Conservation (phyloP, 2,329 filamentous ascomycete genomes). For the Monosporascus sp. region DNA sequence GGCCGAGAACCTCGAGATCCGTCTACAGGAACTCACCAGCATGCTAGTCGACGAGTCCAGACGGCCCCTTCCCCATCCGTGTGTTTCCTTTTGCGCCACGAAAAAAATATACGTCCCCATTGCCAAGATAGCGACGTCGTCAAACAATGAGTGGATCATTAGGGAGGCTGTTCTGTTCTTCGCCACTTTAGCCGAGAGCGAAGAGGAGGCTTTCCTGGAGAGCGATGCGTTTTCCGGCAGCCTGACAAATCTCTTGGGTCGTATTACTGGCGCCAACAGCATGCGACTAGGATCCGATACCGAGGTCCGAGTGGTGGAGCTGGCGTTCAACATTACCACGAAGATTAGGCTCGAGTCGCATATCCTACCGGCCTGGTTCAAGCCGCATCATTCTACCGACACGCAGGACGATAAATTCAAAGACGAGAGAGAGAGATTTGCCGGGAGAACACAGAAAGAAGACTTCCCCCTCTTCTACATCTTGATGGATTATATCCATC, state of each 20-base stretch:
- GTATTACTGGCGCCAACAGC: conserved; percentile 69
- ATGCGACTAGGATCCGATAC: conserved; percentile 73
- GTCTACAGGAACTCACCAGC: conserved; percentile 59
- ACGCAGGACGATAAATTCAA: conserved; percentile 35
- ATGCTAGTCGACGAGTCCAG: conserved; percentile 87
- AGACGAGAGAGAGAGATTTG: conserved; percentile 63
- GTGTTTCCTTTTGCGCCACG: conserved; percentile 78
- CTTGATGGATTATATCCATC: conserved; percentile 92
- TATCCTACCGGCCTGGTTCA: conserved; percentile 90
- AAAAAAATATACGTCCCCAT: conserved; percentile 88
- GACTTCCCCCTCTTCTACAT: conserved; percentile 97
- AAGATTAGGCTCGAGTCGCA: conserved; percentile 88
- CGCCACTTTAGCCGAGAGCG: conserved; percentile 88
- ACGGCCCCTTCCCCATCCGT: conserved; percentile 83
- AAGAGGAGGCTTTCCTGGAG: conserved; percentile 91
- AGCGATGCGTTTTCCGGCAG: conserved; percentile 81
- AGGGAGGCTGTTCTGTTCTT: conserved; percentile 82
- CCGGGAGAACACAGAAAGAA: conserved; percentile 78
- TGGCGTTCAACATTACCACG: conserved; percentile 92
- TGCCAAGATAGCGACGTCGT: conserved; percentile 80
- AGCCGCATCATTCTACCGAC: conserved; percentile 40
- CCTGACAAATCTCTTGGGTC: conserved; percentile 78
- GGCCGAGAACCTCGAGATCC: conserved; percentile 57
- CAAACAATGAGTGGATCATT: conserved; percentile 80
- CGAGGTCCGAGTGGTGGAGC: conserved; percentile 83